phyloP scores from a whole-genome alignment of 495 filamentous ascomycete species.

The Penicillium lividum region DNA sequence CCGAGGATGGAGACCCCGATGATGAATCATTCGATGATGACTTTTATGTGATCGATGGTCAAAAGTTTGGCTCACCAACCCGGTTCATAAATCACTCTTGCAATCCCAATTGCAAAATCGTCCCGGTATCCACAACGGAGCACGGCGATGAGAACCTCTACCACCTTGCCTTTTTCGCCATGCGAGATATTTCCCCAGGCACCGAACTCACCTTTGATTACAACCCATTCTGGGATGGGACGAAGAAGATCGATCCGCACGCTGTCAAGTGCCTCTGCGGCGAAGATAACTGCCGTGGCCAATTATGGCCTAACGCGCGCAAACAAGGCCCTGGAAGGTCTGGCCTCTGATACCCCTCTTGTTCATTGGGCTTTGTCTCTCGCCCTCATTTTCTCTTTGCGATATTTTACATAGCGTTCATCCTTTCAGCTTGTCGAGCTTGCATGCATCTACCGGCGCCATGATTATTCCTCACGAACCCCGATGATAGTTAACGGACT shows the following conservation, averaged over 20 bases:
- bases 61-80: constrained; percentile 55
- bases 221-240: constrained; percentile 55
- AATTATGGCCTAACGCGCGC: constrained; percentile 58
- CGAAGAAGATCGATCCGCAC: constrained; percentile 51
- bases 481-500: neutral
- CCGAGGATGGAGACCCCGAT: constrained; percentile 28
- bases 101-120: constrained; percentile 75
- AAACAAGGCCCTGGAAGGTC: constrained; percentile 30
- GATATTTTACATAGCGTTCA: neutral
- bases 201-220: constrained; percentile 92
- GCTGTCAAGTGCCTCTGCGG: constrained; percentile 69
- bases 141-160: constrained; percentile 75
- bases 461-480: neutral
- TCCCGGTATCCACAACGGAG: constrained; percentile 72
- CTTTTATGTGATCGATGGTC: constrained; percentile 60
- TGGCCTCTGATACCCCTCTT: constrained; percentile 15
- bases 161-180: constrained; percentile 84
- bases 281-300: constrained; percentile 64
- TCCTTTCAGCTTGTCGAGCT: neutral
- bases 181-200: constrained; percentile 62
- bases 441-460: neutral
- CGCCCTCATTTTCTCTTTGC: too few species aligned
- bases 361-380: too few species aligned
- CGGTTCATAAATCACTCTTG: constrained; percentile 71
- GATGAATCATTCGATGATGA: constrained; percentile 14